phyloP scores from a whole-genome alignment of 371 early-diverging fungal genomes.

The Apophysomyces trapeziformis region DNA sequence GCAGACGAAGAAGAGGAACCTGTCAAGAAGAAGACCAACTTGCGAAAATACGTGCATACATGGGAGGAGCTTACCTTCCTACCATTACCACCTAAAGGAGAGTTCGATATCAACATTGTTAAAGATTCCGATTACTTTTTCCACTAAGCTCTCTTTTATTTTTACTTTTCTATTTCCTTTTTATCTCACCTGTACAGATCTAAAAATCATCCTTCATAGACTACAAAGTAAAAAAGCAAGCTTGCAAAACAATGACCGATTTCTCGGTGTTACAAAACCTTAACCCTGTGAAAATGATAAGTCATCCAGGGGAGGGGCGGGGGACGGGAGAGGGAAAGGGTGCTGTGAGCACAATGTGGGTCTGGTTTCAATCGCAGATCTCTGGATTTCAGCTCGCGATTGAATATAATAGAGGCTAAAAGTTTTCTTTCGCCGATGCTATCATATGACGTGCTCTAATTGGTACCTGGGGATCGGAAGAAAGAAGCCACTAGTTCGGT shows the following conservation, averaged over 20 bases:
- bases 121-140: slow-evolving; percentile 90
- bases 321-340: no score
- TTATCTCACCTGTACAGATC: slow-evolving; percentile 4
- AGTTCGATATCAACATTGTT: slow-evolving; percentile 84
- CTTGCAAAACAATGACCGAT: not conserved
- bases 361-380: no score
- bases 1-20: slow-evolving; percentile 26
- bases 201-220: not conserved
- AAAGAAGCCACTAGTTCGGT: no score
- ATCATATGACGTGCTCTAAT: no score
- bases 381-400: no score
- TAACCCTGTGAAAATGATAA: no score
- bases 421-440: no score
- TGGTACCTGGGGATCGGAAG: no score
- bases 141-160: slow-evolving; percentile 51
- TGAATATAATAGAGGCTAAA: no score
- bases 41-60: slow-evolving; percentile 45
- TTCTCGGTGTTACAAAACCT: slow-evolving; percentile 4
- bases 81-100: slow-evolving; percentile 81
- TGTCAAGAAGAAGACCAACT: slow-evolving; percentile 16
- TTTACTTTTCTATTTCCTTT: not conserved
- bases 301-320: no score
- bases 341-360: no score
- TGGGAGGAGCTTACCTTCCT: slow-evolving; percentile 79
- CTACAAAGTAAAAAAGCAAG: not conserved